Percentiles rank a stretch among this genome's conserved stretches.
Evolutionary conservation across 495 filamentous ascomycete species (phyloP).

Genomic region (Penicillium lagena): DNA sequence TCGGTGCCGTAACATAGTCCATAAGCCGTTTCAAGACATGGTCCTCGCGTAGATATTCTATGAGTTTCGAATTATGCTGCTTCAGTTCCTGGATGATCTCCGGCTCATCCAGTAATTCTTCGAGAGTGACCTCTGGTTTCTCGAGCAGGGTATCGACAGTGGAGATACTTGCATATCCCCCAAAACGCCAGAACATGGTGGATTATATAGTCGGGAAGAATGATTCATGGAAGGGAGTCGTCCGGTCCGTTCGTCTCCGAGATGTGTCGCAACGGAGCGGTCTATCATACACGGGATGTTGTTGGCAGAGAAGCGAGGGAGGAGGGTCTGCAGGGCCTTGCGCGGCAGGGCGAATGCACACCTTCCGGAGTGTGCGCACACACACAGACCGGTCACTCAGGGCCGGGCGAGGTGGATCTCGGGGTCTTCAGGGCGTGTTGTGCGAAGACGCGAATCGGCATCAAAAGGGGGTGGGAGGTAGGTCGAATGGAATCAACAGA

Average conservation of each 20-base stretch:
- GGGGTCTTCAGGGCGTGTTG: neutral
- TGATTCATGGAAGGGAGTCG: slow-evolving; percentile 34
- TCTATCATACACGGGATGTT: slow-evolving; percentile 22
- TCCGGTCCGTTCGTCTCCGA: slow-evolving; percentile 16
- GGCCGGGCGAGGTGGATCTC: slow-evolving; percentile 1
- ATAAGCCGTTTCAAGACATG: slow-evolving; percentile 81
- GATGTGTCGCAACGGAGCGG: slow-evolving; percentile 18
- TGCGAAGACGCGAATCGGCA: neutral
- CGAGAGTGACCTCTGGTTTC: slow-evolving; percentile 86
- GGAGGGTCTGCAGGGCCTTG: slow-evolving; percentile 5
- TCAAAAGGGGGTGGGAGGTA: neutral
- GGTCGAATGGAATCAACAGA: slow-evolving; percentile 4
- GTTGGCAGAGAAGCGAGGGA: slow-evolving; percentile 3
- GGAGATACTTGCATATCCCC: slow-evolving; percentile 95
- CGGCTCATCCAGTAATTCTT: slow-evolving; percentile 92
- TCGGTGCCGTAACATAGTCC: slow-evolving; percentile 81
- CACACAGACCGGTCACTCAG: slow-evolving; percentile 6
- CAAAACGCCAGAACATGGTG: slow-evolving; percentile 98
- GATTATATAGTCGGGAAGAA: slow-evolving; percentile 34
- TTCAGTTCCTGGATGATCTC: slow-evolving; percentile 97
- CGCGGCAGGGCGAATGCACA: slow-evolving; percentile 9
- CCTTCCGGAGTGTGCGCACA: slow-evolving; percentile 1
- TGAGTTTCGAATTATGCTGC: slow-evolving; percentile 94
- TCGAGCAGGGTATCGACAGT: slow-evolving; percentile 94
- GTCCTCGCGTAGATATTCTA: slow-evolving; percentile 89